Evolutionary conservation across 139 green algal genomes (phyloP).

Genomic region (Chlamydomonas sp.): DNA sequence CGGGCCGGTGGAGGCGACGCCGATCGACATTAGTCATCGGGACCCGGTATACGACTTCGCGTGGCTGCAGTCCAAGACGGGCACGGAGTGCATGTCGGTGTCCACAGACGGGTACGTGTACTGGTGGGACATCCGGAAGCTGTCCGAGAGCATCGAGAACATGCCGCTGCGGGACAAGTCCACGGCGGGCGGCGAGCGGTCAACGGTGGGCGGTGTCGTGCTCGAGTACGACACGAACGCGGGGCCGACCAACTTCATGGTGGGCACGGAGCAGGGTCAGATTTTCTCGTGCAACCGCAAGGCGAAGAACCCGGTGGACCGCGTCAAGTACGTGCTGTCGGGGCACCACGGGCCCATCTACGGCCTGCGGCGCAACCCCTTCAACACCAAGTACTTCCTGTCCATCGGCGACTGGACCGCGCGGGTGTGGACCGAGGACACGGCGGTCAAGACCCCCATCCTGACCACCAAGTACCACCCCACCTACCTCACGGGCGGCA

Average conservation of each 20-base stretch:
- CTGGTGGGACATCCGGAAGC: slow-evolving; percentile 91
- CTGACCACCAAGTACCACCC: slow-evolving; percentile 86
- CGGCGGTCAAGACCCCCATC: slow-evolving; percentile 82
- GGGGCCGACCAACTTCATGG: slow-evolving; percentile 96
- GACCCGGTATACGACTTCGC: slow-evolving; percentile 89
- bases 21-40: slow-evolving; percentile 74
- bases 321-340: slow-evolving; percentile 78
- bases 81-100: slow-evolving; percentile 86
- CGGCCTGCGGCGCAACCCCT: slow-evolving; percentile 84
- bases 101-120: slow-evolving; percentile 82
- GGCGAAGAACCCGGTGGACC: slow-evolving; percentile 90
- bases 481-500: slow-evolving; percentile 83
- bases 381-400: slow-evolving; percentile 95
- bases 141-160: slow-evolving; percentile 78
- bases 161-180: slow-evolving; percentile 79
- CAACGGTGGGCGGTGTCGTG: slow-evolving; percentile 70
- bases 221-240: slow-evolving; percentile 88
- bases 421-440: slow-evolving; percentile 93
- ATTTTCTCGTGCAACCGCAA: slow-evolving; percentile 69
- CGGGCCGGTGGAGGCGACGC: slow-evolving; percentile 73
- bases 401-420: slow-evolving; percentile 92
- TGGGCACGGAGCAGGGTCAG: slow-evolving; percentile 87
- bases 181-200: slow-evolving; percentile 53
- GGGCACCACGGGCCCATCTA: slow-evolving; percentile 91
- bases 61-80: slow-evolving; percentile 95